Evolutionary conservation across 768 basidiomycete genomes (phyloP), one percentile per base, ranked within the genome.

Genomic region (Termitomyces sp.): DNA sequence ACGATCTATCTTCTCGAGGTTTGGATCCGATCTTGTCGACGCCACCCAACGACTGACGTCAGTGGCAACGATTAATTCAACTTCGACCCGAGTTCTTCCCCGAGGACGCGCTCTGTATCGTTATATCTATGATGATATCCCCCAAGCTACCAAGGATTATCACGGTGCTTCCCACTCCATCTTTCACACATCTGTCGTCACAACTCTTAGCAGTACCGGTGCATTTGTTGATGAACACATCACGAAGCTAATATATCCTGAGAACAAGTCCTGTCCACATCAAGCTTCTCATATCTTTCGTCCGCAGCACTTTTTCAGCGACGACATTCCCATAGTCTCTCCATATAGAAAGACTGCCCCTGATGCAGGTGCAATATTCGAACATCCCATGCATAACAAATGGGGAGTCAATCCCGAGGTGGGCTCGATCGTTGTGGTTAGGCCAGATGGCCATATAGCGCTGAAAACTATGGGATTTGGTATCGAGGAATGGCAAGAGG

Each of bases 321-420:
- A 60, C 22, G 59, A 60, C 35, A 56, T 60, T 22, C 56, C 59
- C 23, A 15, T 57, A 3, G 50, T 60, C n/a, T 60, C 59, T 22
- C 56, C 59, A 20, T 60, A 57, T 29, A 53, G 59, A 25, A 44
- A 60, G 27, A 60, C 45, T 18, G 59, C 59, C 2, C 59, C 59
- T 0, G 59, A 57, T 31, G 59, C 59, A 7, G 59, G 56, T 3
- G 41, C 53, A 9, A 57, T 60, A 27, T 54, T 60, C n/a, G 56
- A 60, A 35, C 56, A 57, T 38, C 59, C 59, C 3, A 50, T 60
- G 56, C 59, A 60, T 18, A 52, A n/a, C 27, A 60, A 60, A 52
- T 60, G 53, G 59, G 59, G 56, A 29, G 56, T 60, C 0, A 56
- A 60, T 36, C 49, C 56, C 2, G 35, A 46, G 1, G 52, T 49